Conservation (phyloP, 208 protist species). For the Angomonas ambiguus region DNA sequence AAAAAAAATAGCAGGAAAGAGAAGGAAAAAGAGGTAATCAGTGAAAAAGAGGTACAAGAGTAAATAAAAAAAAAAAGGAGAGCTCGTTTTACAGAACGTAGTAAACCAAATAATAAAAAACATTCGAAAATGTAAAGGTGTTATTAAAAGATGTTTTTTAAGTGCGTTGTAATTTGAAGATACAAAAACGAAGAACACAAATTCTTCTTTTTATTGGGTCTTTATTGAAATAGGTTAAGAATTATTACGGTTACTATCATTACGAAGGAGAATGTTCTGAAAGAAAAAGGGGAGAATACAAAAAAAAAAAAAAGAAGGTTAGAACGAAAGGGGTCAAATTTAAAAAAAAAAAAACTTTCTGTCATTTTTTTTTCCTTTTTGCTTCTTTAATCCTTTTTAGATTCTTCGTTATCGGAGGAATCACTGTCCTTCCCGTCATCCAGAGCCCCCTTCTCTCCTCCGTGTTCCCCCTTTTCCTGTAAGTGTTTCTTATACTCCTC, state of each 20-base stretch:
- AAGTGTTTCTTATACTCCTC: conserved; percentile 72
- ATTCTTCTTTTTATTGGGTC: too few relatives aligned
- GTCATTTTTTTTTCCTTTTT: neutral
- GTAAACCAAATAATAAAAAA: neutral
- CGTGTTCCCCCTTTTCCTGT: conserved; percentile 33
- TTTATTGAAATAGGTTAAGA: too few relatives aligned
- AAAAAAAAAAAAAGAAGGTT: conserved; percentile 17
- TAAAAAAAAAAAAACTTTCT: too few relatives aligned
- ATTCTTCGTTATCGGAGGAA: conserved; percentile 18
- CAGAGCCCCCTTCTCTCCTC: conserved; percentile 15
- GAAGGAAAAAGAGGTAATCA: neutral
- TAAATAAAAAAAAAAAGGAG: neutral
- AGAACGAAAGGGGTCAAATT: conserved; percentile 7
- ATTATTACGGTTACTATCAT: too few relatives aligned
- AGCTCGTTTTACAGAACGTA: too few relatives aligned
- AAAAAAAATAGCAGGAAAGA: neutral
- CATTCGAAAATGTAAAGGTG: neutral
- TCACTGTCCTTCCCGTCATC: conserved; percentile 19
- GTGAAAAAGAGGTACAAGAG: conserved; percentile 1
- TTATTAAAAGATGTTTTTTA: too few relatives aligned
- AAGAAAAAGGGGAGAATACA: neutral
- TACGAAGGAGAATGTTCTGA: neutral
- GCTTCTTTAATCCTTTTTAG: neutral
- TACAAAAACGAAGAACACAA: too few relatives aligned
- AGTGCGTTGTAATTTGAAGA: too few relatives aligned